Evolutionary conservation across 345 rosid species (phyloP).

Genomic region (Pelargonium nanum): DNA sequence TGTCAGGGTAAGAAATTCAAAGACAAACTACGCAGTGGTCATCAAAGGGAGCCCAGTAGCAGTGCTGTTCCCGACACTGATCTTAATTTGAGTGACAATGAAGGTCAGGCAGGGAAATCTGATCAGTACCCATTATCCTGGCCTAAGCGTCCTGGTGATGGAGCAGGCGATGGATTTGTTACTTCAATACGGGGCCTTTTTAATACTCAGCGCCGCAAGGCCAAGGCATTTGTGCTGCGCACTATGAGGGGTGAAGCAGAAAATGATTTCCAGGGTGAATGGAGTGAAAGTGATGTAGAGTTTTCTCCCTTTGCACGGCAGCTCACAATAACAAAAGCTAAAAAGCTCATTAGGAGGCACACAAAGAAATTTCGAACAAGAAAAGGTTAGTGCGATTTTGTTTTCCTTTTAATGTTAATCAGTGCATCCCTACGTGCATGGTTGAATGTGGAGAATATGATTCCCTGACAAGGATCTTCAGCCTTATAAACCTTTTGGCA

Average conservation of each 20-base stretch:
- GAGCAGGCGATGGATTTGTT: constrained; percentile 98
- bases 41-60: constrained; percentile 40
- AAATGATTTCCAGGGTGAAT: constrained; percentile 71
- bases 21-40: constrained; percentile 46
- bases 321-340: constrained; percentile 85
- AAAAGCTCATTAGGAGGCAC: constrained; percentile 70
- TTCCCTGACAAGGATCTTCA: too few species aligned
- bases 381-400: constrained; percentile 41
- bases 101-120: constrained; percentile 46
- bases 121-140: constrained; percentile 62
- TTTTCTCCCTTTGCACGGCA: constrained; percentile 82
- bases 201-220: constrained; percentile 85
- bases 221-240: constrained; percentile 80
- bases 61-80: constrained; percentile 53
- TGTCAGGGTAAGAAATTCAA: constrained; percentile 88
- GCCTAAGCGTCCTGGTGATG: constrained; percentile 75
- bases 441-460: too few species aligned
- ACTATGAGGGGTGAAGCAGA: constrained; percentile 97
- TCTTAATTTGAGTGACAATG: constrained; percentile 69
- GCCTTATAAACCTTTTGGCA: too few species aligned
- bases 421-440: not conserved
- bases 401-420: not conserved
- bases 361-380: constrained; percentile 79
- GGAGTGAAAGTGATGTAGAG: constrained; percentile 90
- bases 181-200: constrained; percentile 86